phyloP scores from a whole-genome alignment of 1,284 basidiomycete genomes.

The Tetrapyrgos nigripes region DNA sequence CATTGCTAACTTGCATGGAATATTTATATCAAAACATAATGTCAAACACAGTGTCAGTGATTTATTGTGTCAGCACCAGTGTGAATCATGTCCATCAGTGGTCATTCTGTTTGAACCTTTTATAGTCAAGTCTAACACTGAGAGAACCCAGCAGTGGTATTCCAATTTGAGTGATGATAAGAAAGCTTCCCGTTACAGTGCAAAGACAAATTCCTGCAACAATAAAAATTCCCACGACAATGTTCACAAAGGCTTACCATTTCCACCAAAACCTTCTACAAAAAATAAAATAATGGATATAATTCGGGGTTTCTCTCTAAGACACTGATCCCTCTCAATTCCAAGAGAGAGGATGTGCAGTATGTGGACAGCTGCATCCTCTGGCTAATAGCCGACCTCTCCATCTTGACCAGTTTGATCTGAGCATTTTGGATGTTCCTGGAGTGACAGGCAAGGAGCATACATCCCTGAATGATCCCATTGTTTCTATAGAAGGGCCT shows the following conservation, averaged over 20 bases:
- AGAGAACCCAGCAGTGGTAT: neutral
- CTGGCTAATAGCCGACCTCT: neutral
- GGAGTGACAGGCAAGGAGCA: neutral
- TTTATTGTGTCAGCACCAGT: neutral
- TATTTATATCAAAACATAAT: neutral
- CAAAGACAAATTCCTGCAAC: too few relatives aligned
- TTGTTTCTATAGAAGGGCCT: slow-evolving; percentile 6
- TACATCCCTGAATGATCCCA: neutral
- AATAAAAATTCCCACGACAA: too few relatives aligned
- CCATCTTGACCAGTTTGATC: neutral
- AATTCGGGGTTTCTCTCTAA: too few relatives aligned
- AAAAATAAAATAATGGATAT: too few relatives aligned
- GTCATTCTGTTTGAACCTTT: neutral
- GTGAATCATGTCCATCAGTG: neutral
- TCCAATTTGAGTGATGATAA: too few relatives aligned
- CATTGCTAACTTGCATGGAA: neutral
- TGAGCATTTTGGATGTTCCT: neutral
- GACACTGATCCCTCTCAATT: too few relatives aligned
- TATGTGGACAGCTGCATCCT: neutral
- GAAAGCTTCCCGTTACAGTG: too few relatives aligned
- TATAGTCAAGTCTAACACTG: neutral
- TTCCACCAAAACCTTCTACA: too few relatives aligned
- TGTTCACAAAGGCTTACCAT: too few relatives aligned
- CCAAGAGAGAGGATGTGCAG: neutral
- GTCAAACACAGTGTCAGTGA: neutral